Base-by-base conservation (phyloP, 2,329 filamentous ascomycete genomes). In the Aureobasidium sp. region DNA sequence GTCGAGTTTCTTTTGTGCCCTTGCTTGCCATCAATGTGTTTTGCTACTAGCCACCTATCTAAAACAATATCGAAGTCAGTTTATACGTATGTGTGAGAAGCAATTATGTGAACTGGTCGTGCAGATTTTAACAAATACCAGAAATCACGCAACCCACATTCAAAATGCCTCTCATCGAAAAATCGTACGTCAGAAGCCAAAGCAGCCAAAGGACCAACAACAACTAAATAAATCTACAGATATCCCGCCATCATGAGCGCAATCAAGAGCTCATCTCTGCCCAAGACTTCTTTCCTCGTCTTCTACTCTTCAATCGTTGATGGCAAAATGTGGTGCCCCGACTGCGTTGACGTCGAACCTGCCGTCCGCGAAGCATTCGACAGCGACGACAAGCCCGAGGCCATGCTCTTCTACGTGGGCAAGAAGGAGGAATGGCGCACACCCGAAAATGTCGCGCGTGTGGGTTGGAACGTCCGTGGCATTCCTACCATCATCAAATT, bases 121-220 rank as follows among this genome's bases (percentile, higher is more conserved):
- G 25, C 6, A 21, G 30, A 32, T 5, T 3, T n/a, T n/a, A 1
- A 13, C 10, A 36, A 49, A 2, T 49, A 34, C 41, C 50, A 41
- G 3, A 37, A 7, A 25, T 2, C 48, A 27, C 16, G 27, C n/a
- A 16, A 27, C 9, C 32, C 48, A 3, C 29, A 2, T 2, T 3
- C n/a, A 45, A 44, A 27, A 57, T 57, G 53, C 53, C 53, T 32
- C 53, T 57, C n/a, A 30, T 57, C 39, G 53, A 57, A 14, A 57
- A 45, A 36, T 34, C 53, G 53, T 57, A 36, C 34, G 53, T 45
- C 7, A 3, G 0, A 25, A 21, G 1, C 11, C 5, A 25, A n/a
- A 44, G 25, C 41, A 1, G 9, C 41, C 21, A 25, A 44, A 21
- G 21, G 13, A 29, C 37, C 34, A 7, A 14, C 39, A 25, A 10